Base-by-base conservation (phyloP, 1,139 yeast genomes). In the Yamadazyma pseudoaaseri region DNA sequence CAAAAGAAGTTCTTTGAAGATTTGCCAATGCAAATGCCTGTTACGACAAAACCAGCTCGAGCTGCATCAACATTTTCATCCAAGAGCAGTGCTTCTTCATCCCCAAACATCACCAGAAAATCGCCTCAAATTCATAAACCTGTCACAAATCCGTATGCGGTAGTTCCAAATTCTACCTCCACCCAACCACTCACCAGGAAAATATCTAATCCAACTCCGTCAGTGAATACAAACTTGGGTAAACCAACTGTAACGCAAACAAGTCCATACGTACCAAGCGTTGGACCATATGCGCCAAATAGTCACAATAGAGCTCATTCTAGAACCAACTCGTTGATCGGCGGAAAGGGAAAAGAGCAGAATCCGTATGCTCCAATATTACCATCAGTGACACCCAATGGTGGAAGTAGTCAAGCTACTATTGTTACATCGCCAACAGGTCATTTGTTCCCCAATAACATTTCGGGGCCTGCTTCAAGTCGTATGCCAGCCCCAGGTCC, bases 1-100 rank as follows among this genome's bases (percentile, higher is more conserved):
- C 29, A 51, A 11, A 55, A 51, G 36, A 69, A 70, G 3, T 79
- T 79, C 47, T 79, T 75, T 48, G 81, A 75, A 41, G 84, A 79
- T 37, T 56, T 76, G 27, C 85, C 74, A 2, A 54, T 63, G 18
- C 41, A 51, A 3, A 42, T 55, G 31, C 64, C 65, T 4, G 43
- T 44, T 5, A 31, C 36, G 7, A 49, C 52, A 12, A 51, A 49
- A 10, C 54, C 68, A 4, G 62, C 65, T 3, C 49, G 70, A 36
- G 54, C 59, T 6, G 60, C 58, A 10, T 16, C 32, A 5, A 7
- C 20, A 13, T 36, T n/a, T 28, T 22, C 15, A 5, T 10, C 21
- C 43, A 1, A 41, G 37, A 16, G 22, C 40, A 11, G 25, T 22
- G 12, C 25, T 22, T 29, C 41, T 11, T 36, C 38, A 14, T 44